These are phyloP conservation scores for Colletotrichum sp. DNA, from an alignment of 2,329 filamentous ascomycete genomes.

Conservation along the genomic window DNA sequence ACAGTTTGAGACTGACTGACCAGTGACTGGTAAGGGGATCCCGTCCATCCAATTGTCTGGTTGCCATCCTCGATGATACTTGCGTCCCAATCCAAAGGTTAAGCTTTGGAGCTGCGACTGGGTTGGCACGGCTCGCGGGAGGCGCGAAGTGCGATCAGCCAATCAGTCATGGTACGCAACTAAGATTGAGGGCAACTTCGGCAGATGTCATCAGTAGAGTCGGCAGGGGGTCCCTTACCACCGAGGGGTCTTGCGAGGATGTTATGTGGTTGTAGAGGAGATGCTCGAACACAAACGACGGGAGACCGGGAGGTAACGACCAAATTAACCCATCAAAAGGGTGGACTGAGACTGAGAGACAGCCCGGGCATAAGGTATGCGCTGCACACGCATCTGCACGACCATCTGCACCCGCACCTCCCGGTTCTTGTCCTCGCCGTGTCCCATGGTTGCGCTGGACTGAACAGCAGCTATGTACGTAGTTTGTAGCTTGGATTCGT, in stretches of 20 bases:
- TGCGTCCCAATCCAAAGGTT: conserved; percentile 11
- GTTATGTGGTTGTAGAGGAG: neutral
- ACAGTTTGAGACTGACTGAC: neutral
- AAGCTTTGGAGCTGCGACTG: conserved; percentile 9
- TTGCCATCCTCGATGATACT: neutral
- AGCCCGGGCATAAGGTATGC: neutral
- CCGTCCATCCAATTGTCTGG: neutral
- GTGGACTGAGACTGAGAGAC: neutral
- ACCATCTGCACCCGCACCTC: neutral
- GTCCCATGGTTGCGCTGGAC: neutral
- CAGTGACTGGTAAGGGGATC: neutral
- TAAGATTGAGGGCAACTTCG: neutral
- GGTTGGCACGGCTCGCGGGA: conserved; percentile 12
- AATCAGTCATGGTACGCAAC: neutral
- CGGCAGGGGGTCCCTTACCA: neutral
- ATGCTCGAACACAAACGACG: neutral
- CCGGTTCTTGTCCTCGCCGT: neutral
- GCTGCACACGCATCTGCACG: neutral
- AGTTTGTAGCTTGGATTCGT: neutral
- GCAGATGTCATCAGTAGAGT: neutral
- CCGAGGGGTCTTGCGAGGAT: neutral
- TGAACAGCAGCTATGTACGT: neutral
- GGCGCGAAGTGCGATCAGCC: neutral
- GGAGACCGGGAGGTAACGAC: neutral
- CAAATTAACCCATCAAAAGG: neutral